A percentile compares a stretch with the other conserved stretches of the same genome.
These are phyloP conservation scores for Coniochaeta prunicola DNA, from an alignment of 2,329 filamentous ascomycete genomes.

Conservation along the genomic window DNA sequence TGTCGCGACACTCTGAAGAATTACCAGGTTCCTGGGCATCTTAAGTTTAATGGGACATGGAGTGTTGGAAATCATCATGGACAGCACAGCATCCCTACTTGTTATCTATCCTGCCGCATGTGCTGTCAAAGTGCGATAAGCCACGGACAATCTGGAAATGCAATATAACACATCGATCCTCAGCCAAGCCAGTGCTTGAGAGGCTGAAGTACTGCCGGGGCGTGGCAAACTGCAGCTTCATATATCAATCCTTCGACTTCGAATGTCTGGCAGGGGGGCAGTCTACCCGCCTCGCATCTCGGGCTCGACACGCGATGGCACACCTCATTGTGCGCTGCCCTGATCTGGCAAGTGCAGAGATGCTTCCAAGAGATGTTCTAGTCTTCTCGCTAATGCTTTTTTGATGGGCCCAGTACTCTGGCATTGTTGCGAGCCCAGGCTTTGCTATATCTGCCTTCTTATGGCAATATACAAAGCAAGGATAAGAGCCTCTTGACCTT, in stretches of 20 bases:
- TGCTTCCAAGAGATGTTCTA: not conserved
- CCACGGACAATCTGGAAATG: not conserved
- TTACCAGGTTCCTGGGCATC: not conserved
- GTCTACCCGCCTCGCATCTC: not conserved
- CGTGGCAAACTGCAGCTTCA: not conserved
- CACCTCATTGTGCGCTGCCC: not conserved
- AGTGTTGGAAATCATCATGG: not conserved
- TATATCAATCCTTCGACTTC: not conserved
- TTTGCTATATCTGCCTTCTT: not conserved
- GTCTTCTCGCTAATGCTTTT: not conserved
- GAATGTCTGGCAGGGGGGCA: not conserved
- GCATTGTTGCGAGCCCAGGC: no score
- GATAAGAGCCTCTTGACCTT: not conserved
- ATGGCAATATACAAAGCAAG: not conserved
- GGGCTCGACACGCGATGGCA: not conserved
- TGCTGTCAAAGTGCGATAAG: not conserved
- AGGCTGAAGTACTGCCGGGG: not conserved
- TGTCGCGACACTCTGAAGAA: not conserved
- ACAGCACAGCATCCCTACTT: not conserved
- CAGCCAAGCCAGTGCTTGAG: not conserved
- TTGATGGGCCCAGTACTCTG: not conserved
- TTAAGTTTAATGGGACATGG: not conserved
- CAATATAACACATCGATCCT: not conserved
- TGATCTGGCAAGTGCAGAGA: not conserved
- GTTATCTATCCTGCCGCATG: not conserved